phyloP scores from a whole-genome alignment of 169 alveolate genomes.

The Babesia sp. region DNA sequence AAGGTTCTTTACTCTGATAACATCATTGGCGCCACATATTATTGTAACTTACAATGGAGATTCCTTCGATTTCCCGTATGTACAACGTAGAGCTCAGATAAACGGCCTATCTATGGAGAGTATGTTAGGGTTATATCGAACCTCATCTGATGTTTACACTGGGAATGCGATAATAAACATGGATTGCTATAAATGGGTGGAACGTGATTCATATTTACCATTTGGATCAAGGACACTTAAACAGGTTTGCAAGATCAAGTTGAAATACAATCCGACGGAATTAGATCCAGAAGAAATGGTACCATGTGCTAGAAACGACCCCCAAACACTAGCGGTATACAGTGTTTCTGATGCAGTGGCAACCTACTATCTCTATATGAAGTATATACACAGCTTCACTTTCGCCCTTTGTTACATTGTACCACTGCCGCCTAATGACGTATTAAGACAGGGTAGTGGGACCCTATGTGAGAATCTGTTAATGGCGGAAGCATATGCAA shows the following conservation, averaged over 20 bases:
- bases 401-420: slow-evolving; percentile 96
- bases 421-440: slow-evolving; percentile 95
- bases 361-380: slow-evolving; percentile 95
- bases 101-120: slow-evolving; percentile 85
- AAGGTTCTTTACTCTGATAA: slow-evolving; percentile 72
- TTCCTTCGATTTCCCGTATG: slow-evolving; percentile 96
- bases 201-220: slow-evolving; percentile 98
- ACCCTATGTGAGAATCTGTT: slow-evolving; percentile 97
- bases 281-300: slow-evolving; percentile 99
- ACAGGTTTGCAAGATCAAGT: slow-evolving; percentile 96
- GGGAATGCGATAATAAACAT: slow-evolving; percentile 91
- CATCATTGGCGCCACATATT: slow-evolving; percentile 84
- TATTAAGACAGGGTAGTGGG: slow-evolving; percentile 98
- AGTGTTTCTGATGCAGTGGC: slow-evolving; percentile 99
- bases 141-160: slow-evolving; percentile 76
- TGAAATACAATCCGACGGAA: slow-evolving; percentile 98
- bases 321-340: slow-evolving; percentile 96
- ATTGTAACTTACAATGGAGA: slow-evolving; percentile 99
- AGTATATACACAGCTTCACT: slow-evolving; percentile 96
- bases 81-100: slow-evolving; percentile 89
- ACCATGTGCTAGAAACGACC: slow-evolving; percentile 89
- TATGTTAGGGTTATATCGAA: slow-evolving; percentile 81
- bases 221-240: slow-evolving; percentile 89
- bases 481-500: slow-evolving; percentile 96
- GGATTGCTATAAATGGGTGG: slow-evolving; percentile 99